Conservation (phyloP, 2,329 filamentous ascomycete genomes). For the Nigrospora oryzae region DNA sequence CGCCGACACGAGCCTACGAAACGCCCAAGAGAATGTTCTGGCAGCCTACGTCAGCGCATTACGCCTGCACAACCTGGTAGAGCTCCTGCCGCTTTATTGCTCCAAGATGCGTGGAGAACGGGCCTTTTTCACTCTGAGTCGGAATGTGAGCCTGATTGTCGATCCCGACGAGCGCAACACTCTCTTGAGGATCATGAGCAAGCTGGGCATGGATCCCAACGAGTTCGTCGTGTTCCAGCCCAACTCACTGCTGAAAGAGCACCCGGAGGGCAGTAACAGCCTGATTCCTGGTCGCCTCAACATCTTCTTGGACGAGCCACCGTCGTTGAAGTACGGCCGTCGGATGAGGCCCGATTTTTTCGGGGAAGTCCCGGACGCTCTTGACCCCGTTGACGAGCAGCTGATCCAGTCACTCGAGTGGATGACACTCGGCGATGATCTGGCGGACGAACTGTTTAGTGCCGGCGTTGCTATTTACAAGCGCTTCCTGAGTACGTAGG, state of each 20-base stretch:
- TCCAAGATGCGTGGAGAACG: constrained; percentile 62
- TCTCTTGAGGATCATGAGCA: constrained; percentile 66
- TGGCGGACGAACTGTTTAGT: constrained; percentile 63
- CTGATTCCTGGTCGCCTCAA: constrained; percentile 37
- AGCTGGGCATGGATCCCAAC: constrained; percentile 63
- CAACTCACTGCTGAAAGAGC: constrained; percentile 39
- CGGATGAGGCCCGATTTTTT: constrained; percentile 66
- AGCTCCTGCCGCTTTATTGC: constrained; percentile 81
- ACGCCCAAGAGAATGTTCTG: constrained; percentile 65
- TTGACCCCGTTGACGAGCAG: constrained; percentile 55
- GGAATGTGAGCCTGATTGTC: constrained; percentile 66
- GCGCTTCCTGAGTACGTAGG: constrained; percentile 68
- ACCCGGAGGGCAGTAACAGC: constrained; percentile 25
- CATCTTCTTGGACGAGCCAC: constrained; percentile 37
- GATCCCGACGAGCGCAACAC: constrained; percentile 55
- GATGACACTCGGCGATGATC: constrained; percentile 66
- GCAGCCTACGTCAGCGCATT: constrained; percentile 76
- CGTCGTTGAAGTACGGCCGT: constrained; percentile 50
- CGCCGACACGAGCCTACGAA: constrained; percentile 26
- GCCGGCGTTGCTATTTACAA: constrained; percentile 69
- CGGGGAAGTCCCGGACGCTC: constrained; percentile 44
- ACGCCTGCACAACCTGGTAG: constrained; percentile 61
- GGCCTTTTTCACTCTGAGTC: constrained; percentile 63
- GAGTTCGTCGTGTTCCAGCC: constrained; percentile 67
- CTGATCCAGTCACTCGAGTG: constrained; percentile 79